Evolutionary conservation across 768 basidiomycete species (phyloP), one percentile per base, ranked within the genome.

Genomic region (Termitomyces sp.): DNA sequence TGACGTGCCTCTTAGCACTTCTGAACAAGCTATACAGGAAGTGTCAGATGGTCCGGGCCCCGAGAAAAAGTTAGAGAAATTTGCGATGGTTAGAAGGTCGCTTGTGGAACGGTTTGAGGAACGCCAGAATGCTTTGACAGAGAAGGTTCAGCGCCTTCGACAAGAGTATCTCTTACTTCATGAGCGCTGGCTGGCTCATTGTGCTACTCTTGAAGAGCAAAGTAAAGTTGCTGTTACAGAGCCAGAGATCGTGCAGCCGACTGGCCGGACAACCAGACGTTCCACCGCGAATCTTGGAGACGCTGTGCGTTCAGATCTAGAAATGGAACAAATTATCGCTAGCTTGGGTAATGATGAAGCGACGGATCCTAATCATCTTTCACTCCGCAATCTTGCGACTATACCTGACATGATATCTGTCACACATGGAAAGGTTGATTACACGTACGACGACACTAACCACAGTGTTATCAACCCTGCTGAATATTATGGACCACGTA

Each of bases 281-380:
- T 83, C 87, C 10, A 79, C 86, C 48, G 86, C 88, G 0, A 75
- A 73, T 44, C 73, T 91, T 61, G 92, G 92, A 28, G 95, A 97
- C 70, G 87, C 92, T 14, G 94, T 94, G 16, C 87, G 93, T 4
- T 94, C 94, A 18, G 95, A 98, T 71, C 80, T 96, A 57, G 96
- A 98, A 76, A 94, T 97, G 85, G 92, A 97, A 66, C 93, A 94
- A 72, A 94, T 98, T 67, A 90, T 98, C 57, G 92, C 92, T n/a
- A 92, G 88, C 66, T 76, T 97, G 42, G 94, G 92, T 26, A 90
- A 88, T 63, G 93, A 96, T 61, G 94, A 96, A 59, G 84, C 92
- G 32, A 91, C 88, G n/a, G 94, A 98, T 71, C 92, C 95, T 0
- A 89, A 84, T 61, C 84, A 90, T 60, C 84, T 97, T n/a, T 90